Conservation (phyloP, 2,329 filamentous ascomycete genomes). For the Endoconidiophora polonica region DNA sequence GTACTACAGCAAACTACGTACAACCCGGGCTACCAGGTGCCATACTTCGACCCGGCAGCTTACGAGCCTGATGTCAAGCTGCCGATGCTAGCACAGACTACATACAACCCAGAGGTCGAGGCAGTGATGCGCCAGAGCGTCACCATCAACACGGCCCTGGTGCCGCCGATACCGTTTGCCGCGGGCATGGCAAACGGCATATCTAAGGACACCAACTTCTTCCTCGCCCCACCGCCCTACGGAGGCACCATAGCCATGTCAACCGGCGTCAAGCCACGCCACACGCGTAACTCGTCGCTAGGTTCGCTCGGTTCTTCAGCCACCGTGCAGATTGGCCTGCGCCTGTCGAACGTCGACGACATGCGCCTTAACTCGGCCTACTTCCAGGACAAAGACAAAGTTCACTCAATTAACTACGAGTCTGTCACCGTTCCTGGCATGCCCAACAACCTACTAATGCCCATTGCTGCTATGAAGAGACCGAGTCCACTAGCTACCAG, state of each 20-base stretch:
- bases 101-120: too few species aligned
- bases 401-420: conserved; percentile 23
- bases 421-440: neutral
- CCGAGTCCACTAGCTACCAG: conserved; percentile 20
- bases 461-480: neutral
- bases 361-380: conserved; percentile 23
- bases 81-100: too few species aligned
- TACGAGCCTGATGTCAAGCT: too few species aligned
- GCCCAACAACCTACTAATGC: neutral
- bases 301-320: conserved; percentile 44
- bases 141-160: too few species aligned
- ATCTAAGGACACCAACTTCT: neutral
- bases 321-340: conserved; percentile 55
- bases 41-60: too few species aligned
- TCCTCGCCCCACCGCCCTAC: conserved; percentile 7
- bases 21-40: too few species aligned
- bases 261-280: conserved; percentile 19
- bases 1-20: too few species aligned
- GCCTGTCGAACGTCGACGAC: conserved; percentile 43
- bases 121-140: too few species aligned
- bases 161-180: neutral
- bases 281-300: conserved; percentile 33
- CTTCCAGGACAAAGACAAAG: conserved; percentile 21
- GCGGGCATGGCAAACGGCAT: neutral
- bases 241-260: neutral